A percentile compares a stretch with the other conserved stretches of the same genome.
phyloP scores from a whole-genome alignment of 805 yeast genomes.

The Schwanniomyces vanrijiae region DNA sequence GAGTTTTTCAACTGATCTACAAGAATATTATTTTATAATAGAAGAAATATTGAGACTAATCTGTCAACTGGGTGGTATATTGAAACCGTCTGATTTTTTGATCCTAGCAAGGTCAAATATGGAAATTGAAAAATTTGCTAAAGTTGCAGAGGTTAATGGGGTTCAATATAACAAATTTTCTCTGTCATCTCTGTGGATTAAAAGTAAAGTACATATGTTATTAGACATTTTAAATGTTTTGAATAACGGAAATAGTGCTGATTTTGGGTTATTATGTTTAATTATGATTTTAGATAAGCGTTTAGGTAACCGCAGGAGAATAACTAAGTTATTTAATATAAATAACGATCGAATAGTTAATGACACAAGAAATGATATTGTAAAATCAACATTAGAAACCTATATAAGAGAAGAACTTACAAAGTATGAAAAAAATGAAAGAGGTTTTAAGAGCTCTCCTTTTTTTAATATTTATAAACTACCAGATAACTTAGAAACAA shows the following conservation, averaged over 20 bases:
- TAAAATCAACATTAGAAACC: not conserved
- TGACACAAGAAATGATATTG: not conserved
- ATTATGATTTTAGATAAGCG: constrained; percentile 25
- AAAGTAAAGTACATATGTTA: constrained; percentile 41
- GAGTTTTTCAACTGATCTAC: constrained; percentile 16
- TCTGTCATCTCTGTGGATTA: constrained; percentile 53
- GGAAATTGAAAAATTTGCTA: constrained; percentile 42
- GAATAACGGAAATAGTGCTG: constrained; percentile 29
- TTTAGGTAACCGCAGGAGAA: constrained; percentile 20
- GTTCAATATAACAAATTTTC: constrained; percentile 45
- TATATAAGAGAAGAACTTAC: not conserved
- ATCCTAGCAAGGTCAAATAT: constrained; percentile 53
- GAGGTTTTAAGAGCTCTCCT: not conserved
- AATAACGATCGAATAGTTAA: constrained; percentile 9
- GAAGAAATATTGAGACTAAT: constrained; percentile 45
- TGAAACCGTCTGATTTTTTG: constrained; percentile 50
- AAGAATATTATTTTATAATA: constrained; percentile 45
- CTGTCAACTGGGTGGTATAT: constrained; percentile 38
- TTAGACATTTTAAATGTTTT: constrained; percentile 50
- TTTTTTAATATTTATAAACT: constrained; percentile 7
- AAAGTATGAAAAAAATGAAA: not conserved
- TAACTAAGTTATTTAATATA: constrained; percentile 26
- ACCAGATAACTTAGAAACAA: constrained; percentile 6
- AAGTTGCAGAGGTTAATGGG: constrained; percentile 32
- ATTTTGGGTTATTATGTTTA: constrained; percentile 29